A percentile compares a stretch with the other conserved stretches of the same genome.
Conservation (phyloP, 2,329 filamentous ascomycete genomes). For the Malbranchea zuffiana region DNA sequence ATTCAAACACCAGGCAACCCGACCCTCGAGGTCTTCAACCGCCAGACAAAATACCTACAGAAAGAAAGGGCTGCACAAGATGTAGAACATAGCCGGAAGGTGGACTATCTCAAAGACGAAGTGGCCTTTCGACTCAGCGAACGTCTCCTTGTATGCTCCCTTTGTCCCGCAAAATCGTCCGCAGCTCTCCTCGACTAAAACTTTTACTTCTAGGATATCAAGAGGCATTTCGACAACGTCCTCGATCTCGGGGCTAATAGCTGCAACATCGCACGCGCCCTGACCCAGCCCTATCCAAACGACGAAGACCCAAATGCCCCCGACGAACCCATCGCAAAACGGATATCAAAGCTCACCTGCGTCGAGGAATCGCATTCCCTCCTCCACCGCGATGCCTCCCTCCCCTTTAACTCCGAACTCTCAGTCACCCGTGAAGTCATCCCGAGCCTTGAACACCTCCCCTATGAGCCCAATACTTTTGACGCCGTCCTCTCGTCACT, state of each 20-base stretch:
- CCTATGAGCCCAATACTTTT: conserved; percentile 65
- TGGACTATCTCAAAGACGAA: conserved; percentile 90
- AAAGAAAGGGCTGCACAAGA: conserved; percentile 73
- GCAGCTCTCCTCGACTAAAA: neutral
- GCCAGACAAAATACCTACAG: conserved; percentile 75
- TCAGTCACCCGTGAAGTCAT: conserved; percentile 64
- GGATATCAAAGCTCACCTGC: conserved; percentile 64
- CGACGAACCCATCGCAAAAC: conserved; percentile 52
- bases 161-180: neutral
- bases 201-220: conserved; percentile 61
- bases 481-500: conserved; percentile 83
- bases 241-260: conserved; percentile 93
- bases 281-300: conserved; percentile 58
- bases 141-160: conserved; percentile 57
- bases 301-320: conserved; percentile 31
- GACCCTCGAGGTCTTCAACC: conserved; percentile 83
- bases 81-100: conserved; percentile 59
- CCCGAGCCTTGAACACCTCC: conserved; percentile 54
- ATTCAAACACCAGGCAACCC: conserved; percentile 66
- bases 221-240: conserved; percentile 69
- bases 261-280: conserved; percentile 79
- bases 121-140: conserved; percentile 77
- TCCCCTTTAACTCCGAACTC: conserved; percentile 59
- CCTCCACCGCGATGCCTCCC: conserved; percentile 62
- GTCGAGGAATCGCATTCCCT: conserved; percentile 69